Percentiles rank a stretch among this genome's conserved stretches.
These are phyloP conservation scores for Elsinoe ampelina DNA, from an alignment of 2,329 filamentous ascomycete species.

Conservation along the genomic window DNA sequence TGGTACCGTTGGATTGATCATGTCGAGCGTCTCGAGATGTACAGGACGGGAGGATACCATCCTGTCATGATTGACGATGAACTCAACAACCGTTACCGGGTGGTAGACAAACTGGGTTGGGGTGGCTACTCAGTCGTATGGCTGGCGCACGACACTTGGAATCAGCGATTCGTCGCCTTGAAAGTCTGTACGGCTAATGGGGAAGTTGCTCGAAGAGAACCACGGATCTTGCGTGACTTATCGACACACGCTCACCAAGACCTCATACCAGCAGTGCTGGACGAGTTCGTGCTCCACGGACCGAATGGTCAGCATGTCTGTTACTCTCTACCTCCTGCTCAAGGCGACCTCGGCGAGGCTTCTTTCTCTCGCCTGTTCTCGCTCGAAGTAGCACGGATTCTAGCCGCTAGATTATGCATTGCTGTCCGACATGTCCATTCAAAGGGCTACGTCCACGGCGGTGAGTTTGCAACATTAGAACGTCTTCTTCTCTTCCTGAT, in stretches of 20 bases:
- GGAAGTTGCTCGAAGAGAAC: conserved; percentile 18
- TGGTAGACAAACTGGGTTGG: conserved; percentile 4
- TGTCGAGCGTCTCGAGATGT: background rate
- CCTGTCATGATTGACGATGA: background rate
- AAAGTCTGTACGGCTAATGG: background rate
- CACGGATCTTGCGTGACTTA: background rate
- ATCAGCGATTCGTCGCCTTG: background rate
- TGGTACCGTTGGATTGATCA: background rate
- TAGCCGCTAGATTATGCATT: background rate
- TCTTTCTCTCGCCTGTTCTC: background rate
- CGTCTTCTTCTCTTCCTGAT: background rate
- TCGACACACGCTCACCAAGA: background rate
- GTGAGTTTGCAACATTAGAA: background rate
- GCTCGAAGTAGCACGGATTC: background rate
- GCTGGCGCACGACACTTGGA: background rate
- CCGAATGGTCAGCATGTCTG: background rate
- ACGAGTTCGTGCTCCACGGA: background rate
- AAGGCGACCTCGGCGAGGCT: background rate
- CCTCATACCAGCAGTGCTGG: background rate
- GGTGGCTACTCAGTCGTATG: conserved; percentile 7
- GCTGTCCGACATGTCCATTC: background rate
- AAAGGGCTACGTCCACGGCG: background rate
- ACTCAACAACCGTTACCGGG: background rate
- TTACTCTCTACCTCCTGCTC: background rate
- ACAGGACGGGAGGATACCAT: conserved; percentile 1